Evolutionary conservation across 2,329 filamentous ascomycete genomes (phyloP).

Genomic region (Exophiala spinifera): DNA sequence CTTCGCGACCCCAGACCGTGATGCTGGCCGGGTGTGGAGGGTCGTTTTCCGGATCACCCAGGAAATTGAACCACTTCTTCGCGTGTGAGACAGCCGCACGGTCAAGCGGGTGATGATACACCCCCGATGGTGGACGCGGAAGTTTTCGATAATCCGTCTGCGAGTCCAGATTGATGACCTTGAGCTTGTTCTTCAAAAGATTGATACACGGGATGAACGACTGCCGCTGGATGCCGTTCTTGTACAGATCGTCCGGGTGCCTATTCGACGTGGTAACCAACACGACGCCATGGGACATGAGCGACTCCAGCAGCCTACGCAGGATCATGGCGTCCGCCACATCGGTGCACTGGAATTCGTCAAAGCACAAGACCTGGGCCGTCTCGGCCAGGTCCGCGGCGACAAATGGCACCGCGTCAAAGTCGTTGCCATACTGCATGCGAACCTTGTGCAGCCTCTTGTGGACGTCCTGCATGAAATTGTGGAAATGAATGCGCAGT

Average conservation of each 20-base stretch:
- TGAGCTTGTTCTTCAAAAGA: conserved; percentile 76
- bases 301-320: conserved; percentile 74
- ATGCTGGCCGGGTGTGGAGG: conserved; percentile 76
- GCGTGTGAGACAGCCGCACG: conserved; percentile 73
- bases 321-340: conserved; percentile 99
- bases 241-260: conserved; percentile 95
- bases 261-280: conserved; percentile 94
- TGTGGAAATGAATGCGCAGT: conserved; percentile 95
- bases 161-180: conserved; percentile 91
- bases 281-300: conserved; percentile 97
- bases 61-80: conserved; percentile 91
- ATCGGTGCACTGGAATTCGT: conserved; percentile 98
- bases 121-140: conserved; percentile 83
- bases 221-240: conserved; percentile 93
- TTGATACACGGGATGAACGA: conserved; percentile 95
- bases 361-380: conserved; percentile 87
- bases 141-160: conserved; percentile 97
- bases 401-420: conserved; percentile 87
- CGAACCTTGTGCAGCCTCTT: conserved; percentile 86
- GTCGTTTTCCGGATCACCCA: conserved; percentile 75
- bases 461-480: conserved; percentile 99
- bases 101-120: conserved; percentile 89
- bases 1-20: conserved; percentile 87
- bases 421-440: conserved; percentile 80
- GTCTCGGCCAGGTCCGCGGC: conserved; percentile 89